phyloP scores from a whole-genome alignment of 805 yeast species.

The Candida gorgasii region DNA sequence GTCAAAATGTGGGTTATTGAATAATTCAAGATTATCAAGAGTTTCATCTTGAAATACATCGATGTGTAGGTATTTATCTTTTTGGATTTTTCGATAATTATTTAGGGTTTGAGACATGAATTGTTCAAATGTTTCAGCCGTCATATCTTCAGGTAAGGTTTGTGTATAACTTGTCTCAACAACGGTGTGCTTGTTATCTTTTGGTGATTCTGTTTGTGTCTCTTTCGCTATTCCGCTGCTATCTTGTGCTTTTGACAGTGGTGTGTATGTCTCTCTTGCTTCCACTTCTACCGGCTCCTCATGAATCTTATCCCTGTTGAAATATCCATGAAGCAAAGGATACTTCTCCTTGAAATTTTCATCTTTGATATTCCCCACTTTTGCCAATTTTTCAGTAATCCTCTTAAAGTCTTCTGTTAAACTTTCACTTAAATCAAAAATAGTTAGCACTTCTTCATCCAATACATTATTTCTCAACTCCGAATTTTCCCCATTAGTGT shows the following conservation, averaged over 20 bases:
- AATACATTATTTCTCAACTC: constrained; percentile 8
- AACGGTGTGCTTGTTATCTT: too few relatives aligned
- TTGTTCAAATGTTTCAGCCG: constrained; percentile 30
- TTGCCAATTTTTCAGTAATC: constrained; percentile 14
- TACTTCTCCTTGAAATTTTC: constrained; percentile 2
- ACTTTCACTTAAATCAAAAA: constrained; percentile 13
- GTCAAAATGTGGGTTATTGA: constrained; percentile 14
- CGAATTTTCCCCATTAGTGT: constrained; percentile 1
- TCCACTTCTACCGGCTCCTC: not conserved
- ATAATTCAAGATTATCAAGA: constrained; percentile 7
- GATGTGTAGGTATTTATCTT: constrained; percentile 13
- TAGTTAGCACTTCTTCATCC: constrained; percentile 16
- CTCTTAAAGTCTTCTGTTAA: constrained; percentile 16
- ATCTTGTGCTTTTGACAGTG: too few relatives aligned
- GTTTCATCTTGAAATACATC: constrained; percentile 15
- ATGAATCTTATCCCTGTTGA: not conserved
- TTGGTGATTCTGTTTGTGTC: not conserved
- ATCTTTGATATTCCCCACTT: constrained; percentile 12
- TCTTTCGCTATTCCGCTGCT: too few relatives aligned
- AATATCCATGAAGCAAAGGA: constrained; percentile 5
- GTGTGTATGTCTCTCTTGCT: too few relatives aligned
- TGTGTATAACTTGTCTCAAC: too few relatives aligned
- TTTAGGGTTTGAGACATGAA: constrained; percentile 34
- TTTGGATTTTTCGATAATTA: constrained; percentile 32
- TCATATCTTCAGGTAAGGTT: constrained; percentile 9